Evolutionary conservation across 768 basidiomycete genomes (phyloP), one percentile per base, ranked within the genome.

Genomic region (Lanmaoa rubissima): DNA sequence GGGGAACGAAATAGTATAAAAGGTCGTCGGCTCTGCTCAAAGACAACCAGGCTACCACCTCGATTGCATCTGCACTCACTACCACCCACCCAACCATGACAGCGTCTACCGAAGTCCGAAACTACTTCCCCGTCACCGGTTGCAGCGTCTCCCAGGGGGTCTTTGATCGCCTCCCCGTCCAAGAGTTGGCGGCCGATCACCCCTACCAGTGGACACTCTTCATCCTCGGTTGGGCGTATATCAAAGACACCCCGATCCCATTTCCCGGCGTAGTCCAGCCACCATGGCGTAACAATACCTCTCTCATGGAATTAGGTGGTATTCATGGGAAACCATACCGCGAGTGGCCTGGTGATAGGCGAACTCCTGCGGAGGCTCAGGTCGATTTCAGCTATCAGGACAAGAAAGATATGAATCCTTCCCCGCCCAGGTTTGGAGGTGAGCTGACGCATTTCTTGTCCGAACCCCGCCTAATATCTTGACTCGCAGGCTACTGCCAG

Each of bases 141-240:
- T 57, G 62, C 31, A 58, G 41, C 31, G 54, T 54, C 41, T 58
- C 58, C n/a, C 50, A 60, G 13, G 52, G 48, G 19, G 36, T 48
- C 31, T 65, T 60, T 36, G 60, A 66, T 38, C 68, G 69, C 52
- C 47, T 71, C 34, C 55, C 62, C 11, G 51, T 70, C 48, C 47
- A 71, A 44, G 59, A 63, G 28, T 46, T 70, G 48, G 16, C 50
- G 43, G 49, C 19, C 4, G 46, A 59, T 5, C 59, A 64, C n/a
- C 64, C 66, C 4, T 54, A 65, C 53, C 68, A 69, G 31, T 69
- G 70, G 53, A 45, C 69, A 6, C 65, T 69, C 32, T 69, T 69
- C 24, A 26, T 69, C 53, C 59, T 69, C 17, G 57, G 65, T 34
- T 71, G 54, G 50, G 57, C 51, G 16, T 53, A 48, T 41, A 53